Evolutionary conservation across 1,139 yeast genomes (phyloP), one percentile per base, ranked within the genome.

Genomic region (Nakaseomyces nivariensis): DNA sequence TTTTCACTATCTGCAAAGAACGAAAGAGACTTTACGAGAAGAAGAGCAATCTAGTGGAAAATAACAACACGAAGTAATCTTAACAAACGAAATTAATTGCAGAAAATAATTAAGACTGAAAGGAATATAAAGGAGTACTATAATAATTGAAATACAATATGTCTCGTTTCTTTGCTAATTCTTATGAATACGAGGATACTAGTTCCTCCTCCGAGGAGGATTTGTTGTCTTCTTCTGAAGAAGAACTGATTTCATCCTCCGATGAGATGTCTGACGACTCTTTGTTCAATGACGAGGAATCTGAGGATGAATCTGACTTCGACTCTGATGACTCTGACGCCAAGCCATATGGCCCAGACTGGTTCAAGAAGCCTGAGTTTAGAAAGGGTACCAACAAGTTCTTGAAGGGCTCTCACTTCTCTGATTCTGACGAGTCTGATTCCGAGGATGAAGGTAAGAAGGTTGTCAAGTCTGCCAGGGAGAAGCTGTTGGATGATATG

Each of bases 401-500:
- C 51, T 56, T 66, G 55, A 66, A 66, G 50, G 61, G 61, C 44
- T 60, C 63, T 37, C 56, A 54, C 44, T 60, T 75, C 59, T 74
- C 78, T 57, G 75, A 74, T 43, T 66, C 66, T 36, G 58, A 52
- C 25, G 67, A 69, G 56, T 72, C 77, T 46, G 85, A 80, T 54
- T 87, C 81, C 53, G 60, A 55, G 54, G 82, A 80, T 56, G 58
- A 55, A 54, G 82, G 80, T 56, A 84, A 82, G 68, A 85, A 84
- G 62, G 88, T 89, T 46, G 97, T 92, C 60, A 90, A 86, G 71
- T 82, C 94, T 53, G 96, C 97, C 51, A 88, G 85, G 72, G 97
- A 90, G 59, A 94, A 90, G 72, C 76, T 90, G 55, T 67, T 88
- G 58, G 97, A 89, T 66, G 98, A 92, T 68, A 78, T 92, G 72